Percentiles rank a stretch among this genome's conserved stretches.
Conservation (phyloP, 441 rosid species). For the Geranium incanum region DNA sequence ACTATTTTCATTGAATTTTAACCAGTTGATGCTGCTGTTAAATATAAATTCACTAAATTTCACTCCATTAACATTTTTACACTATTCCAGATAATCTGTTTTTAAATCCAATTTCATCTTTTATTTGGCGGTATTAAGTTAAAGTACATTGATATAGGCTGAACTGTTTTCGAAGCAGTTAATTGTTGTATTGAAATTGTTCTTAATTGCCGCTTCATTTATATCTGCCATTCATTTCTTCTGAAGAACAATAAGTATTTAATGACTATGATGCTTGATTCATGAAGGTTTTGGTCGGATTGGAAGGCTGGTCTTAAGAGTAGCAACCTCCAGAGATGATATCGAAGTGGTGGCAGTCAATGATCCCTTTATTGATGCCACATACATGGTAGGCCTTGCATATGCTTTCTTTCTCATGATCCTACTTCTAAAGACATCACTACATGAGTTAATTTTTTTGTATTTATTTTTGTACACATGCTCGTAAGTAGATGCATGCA, state of each 20-base stretch:
- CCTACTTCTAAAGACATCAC: neutral
- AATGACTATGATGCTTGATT: slow-evolving; percentile 5
- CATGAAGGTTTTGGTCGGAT: slow-evolving; percentile 92
- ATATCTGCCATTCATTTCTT: neutral
- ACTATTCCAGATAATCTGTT: neutral
- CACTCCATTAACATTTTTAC: neutral
- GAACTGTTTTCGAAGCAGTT: neutral
- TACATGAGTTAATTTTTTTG: neutral
- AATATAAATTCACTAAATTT: neutral
- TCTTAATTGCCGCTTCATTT: neutral
- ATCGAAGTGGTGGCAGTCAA: slow-evolving; percentile 83
- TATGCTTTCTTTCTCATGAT: neutral
- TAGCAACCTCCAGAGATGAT: slow-evolving; percentile 86
- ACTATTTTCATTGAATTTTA: neutral
- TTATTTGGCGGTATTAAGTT: neutral
- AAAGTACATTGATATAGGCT: neutral
- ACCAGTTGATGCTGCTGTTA: neutral
- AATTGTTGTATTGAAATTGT: neutral
- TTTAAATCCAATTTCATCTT: neutral
- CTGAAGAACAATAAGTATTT: neutral
- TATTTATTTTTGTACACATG: neutral
- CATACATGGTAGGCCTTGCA: slow-evolving; percentile 67
- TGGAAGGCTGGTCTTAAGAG: slow-evolving; percentile 84
- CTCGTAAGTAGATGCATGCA: neutral
- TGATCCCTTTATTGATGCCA: slow-evolving; percentile 89